Percentiles rank a stretch among this genome's conserved stretches.
Evolutionary conservation across 257 asterid species (phyloP).

Genomic region (Vinca minor): DNA sequence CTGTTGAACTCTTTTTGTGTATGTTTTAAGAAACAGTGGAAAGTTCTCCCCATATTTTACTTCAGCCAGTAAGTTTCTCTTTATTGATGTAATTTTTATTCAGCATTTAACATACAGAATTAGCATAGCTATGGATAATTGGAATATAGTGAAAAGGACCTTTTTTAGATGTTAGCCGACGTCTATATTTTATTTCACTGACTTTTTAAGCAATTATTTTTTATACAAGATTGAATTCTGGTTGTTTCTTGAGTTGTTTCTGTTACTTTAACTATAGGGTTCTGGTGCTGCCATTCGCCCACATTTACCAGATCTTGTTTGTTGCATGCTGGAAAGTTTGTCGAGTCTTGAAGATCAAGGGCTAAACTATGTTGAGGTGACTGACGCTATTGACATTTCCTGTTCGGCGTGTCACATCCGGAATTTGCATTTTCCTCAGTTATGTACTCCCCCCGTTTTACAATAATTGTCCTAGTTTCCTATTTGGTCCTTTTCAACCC

Average conservation of each 20-base stretch:
- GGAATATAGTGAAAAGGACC: background rate
- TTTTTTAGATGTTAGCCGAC: background rate
- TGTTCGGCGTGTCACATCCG: background rate
- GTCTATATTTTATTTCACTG: background rate
- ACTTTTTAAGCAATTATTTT: background rate
- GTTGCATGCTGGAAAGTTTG: constrained; percentile 98
- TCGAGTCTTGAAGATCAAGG: constrained; percentile 99
- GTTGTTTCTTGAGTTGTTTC: background rate
- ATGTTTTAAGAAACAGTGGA: background rate
- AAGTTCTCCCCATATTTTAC: background rate
- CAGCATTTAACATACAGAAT: background rate
- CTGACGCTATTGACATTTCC: constrained; percentile 5
- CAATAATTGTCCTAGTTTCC: too few relatives aligned
- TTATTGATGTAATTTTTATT: too few relatives aligned
- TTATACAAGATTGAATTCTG: background rate
- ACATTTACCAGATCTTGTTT: constrained; percentile 79
- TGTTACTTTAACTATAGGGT: constrained; percentile 40
- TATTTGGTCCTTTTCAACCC: too few relatives aligned
- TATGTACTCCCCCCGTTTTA: too few relatives aligned
- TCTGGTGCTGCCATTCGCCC: constrained; percentile 92
- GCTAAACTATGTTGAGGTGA: constrained; percentile 93
- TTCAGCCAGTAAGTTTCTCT: background rate
- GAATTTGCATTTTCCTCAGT: background rate
- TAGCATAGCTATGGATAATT: background rate
- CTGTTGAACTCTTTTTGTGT: background rate